Base-by-base conservation (phyloP, 345 rosid genomes). In the Populus davidiana region DNA sequence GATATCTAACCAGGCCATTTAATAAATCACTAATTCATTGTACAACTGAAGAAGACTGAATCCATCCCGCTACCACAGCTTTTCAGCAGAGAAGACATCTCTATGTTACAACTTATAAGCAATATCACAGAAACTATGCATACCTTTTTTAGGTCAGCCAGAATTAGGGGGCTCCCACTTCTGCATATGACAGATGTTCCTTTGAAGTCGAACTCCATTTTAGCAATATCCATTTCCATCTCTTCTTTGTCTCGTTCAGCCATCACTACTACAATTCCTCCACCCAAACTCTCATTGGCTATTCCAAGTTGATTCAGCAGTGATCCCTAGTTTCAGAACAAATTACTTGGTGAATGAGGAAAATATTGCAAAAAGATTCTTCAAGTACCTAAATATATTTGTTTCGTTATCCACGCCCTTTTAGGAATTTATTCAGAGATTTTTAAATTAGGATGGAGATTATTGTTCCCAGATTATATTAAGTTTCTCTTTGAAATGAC, bases 231-330 rank as follows among this genome's bases (percentile, higher is more conserved):
- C 81, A 88, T 85, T 79, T 91, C 96, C 96, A 91, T 91, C 87
- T 89, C 93, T 83, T 91, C 96, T 86, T 91, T 89, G 80, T 88
- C 93, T 69, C 82, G 83, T 82, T 91, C 96, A 68, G 93, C 93
- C 96, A 91, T 87, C 75, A 91, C 93, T 29, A 87, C 96, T 65
- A 91, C 87, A 78, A 86, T 86, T 54, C 93, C 96, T 74, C 93
- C 96, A 70, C 91, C 90, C 86, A 91, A 83, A 85, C 91, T 89
- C 80, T 91, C 96, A 79, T 91, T 91, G 64, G 93, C 92, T 81
- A 89, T 85, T 50, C 86, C 90, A 31, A 91, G 87, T 74, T 91
- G 95, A 79, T 88, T 91, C 75, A 89, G 83, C 50, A 89, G 81
- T 17, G 95, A 91, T 70, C 95, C 93, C 93, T 91, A 76, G 69